These are phyloP conservation scores for Anaeramoeba flamelloides DNA, from an alignment of 78 protist genomes.

Conservation along the genomic window DNA sequence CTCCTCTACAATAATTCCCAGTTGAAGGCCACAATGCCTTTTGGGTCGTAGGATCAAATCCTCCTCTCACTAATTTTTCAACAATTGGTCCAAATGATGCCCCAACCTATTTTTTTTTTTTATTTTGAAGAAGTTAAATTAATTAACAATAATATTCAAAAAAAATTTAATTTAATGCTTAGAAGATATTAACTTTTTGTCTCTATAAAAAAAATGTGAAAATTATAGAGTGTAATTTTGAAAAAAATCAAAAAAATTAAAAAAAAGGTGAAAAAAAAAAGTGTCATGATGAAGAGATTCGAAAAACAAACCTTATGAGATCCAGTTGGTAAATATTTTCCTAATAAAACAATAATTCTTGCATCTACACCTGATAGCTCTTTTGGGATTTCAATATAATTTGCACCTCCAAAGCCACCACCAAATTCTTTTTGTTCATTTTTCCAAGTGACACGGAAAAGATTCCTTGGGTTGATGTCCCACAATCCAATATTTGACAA, in stretches of 20 bases:
- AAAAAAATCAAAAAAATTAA: too few species aligned
- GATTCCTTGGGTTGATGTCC: conserved; percentile 22
- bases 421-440: conserved; percentile 11
- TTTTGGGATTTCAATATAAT: conserved; percentile 16
- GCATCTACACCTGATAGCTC: conserved; percentile 19
- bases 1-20: conserved; percentile 38
- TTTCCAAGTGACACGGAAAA: conserved; percentile 28
- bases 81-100: conserved; percentile 16
- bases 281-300: too few species aligned
- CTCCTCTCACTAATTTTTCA: conserved; percentile 11
- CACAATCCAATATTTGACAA: conserved; percentile 12
- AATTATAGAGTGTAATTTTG: too few species aligned
- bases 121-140: too few species aligned
- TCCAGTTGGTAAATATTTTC: conserved; percentile 29
- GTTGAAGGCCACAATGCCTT: conserved; percentile 37
- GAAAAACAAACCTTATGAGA: conserved; percentile 21
- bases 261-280: background rate
- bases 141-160: too few species aligned
- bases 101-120: too few species aligned
- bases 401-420: conserved; percentile 8
- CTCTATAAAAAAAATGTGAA: too few species aligned
- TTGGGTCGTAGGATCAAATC: conserved; percentile 15
- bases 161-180: too few species aligned
- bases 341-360: conserved; percentile 15
- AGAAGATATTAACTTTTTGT: too few species aligned